Evolutionary conservation across 106 monocot species (phyloP).

Genomic region (Acorus gramineus): DNA sequence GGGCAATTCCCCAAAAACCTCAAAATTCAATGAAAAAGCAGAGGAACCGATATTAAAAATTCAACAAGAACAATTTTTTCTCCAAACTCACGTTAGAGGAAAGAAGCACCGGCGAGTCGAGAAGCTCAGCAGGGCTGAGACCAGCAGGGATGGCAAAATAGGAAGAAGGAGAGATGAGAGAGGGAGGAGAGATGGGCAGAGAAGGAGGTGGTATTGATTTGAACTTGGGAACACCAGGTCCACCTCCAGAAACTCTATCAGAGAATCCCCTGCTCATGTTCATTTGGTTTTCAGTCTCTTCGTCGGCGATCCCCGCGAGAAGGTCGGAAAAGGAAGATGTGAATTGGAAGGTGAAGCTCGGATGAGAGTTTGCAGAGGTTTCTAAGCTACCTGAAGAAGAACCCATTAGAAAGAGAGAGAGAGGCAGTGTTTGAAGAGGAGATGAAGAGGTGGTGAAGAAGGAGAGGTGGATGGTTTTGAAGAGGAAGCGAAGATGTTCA

Average conservation of each 20-base stretch:
- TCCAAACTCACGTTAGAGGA: conserved; percentile 35
- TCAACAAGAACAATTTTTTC: background rate
- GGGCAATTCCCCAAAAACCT: too few relatives aligned
- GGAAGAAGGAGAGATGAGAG: conserved; percentile 51
- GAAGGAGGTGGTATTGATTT: conserved; percentile 58
- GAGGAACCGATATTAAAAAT: background rate
- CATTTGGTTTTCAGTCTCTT: background rate
- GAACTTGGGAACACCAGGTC: conserved; percentile 52
- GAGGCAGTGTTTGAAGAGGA: background rate
- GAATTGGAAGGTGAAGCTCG: conserved; percentile 17
- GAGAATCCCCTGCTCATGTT: background rate
- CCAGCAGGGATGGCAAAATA: conserved; percentile 68
- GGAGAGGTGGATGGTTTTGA: background rate
- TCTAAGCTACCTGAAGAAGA: conserved; percentile 37
- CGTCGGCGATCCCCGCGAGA: conserved; percentile 22
- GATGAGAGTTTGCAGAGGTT: conserved; percentile 23
- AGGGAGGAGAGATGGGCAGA: conserved; percentile 44
- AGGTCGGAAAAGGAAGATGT: conserved; percentile 51
- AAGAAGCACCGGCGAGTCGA: conserved; percentile 77
- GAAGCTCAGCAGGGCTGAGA: conserved; percentile 63
- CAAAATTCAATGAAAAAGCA: too few relatives aligned
- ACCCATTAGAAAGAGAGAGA: conserved; percentile 18
- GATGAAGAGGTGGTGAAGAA: background rate
- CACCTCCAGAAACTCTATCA: background rate
- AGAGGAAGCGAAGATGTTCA: conserved; percentile 1